These are phyloP conservation scores for Litsea cubeba DNA, from an alignment of 164 flowering plant species.

Conservation along the genomic window DNA sequence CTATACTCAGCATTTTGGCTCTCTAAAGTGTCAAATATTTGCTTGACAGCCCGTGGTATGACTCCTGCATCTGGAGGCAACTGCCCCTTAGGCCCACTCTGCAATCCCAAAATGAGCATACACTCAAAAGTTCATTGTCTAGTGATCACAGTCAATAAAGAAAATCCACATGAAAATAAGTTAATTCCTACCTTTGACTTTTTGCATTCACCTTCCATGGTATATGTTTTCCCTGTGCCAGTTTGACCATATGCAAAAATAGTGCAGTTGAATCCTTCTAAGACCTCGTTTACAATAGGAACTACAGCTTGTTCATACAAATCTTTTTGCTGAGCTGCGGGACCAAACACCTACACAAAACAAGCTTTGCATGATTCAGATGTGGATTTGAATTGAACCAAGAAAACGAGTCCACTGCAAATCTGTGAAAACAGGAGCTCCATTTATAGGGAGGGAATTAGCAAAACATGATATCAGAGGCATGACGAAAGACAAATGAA, in stretches of 20 bases:
- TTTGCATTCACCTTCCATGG: slow-evolving; percentile 97
- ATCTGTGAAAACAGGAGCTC: neutral
- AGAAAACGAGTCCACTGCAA: neutral
- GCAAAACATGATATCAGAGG: neutral
- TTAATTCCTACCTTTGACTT: slow-evolving; percentile 61
- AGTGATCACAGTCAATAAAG: neutral
- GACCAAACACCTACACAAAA: slow-evolving; percentile 80
- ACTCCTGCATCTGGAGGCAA: slow-evolving; percentile 93
- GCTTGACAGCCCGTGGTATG: slow-evolving; percentile 89
- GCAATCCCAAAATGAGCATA: slow-evolving; percentile 6
- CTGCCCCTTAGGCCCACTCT: slow-evolving; percentile 82
- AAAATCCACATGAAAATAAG: neutral
- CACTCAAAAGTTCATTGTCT: neutral
- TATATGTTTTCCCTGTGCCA: slow-evolving; percentile 95
- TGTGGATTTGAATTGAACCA: neutral
- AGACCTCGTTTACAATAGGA: slow-evolving; percentile 89
- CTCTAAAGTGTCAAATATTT: slow-evolving; percentile 92
- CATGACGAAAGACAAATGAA: neutral
- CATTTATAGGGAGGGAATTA: neutral
- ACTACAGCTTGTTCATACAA: slow-evolving; percentile 85
- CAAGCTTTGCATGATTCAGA: neutral
- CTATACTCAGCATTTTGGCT: slow-evolving; percentile 95
- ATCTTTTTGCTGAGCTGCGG: slow-evolving; percentile 80
- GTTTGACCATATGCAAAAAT: slow-evolving; percentile 99
- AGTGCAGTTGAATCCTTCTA: slow-evolving; percentile 96